Conservation (phyloP, 306 rosid species). For the Malus sieversii region DNA sequence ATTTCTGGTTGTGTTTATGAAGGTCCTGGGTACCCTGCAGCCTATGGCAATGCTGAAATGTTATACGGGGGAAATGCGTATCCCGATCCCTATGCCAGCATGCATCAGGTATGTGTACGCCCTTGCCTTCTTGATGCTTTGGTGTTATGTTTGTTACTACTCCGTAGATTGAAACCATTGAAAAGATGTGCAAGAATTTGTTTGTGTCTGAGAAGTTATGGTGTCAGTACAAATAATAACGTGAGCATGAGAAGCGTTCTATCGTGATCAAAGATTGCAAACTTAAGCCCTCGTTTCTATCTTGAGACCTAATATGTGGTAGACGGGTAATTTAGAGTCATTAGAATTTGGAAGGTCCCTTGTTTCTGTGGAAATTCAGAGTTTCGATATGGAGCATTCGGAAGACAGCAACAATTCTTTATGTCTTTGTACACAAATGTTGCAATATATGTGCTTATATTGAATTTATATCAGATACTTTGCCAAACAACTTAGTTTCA, state of each 20-base stretch:
- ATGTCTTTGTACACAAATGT: not conserved
- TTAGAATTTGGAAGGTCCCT: not conserved
- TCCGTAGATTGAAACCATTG: not conserved
- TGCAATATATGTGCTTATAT: not conserved
- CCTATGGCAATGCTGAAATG: constrained; percentile 42
- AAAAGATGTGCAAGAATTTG: not conserved
- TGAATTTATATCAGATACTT: not conserved
- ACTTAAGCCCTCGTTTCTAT: not conserved
- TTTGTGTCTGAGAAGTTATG: not conserved
- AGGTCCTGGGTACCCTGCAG: constrained; percentile 53
- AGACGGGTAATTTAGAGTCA: not conserved
- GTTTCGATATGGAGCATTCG: not conserved
- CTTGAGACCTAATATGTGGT: not conserved
- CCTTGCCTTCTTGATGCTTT: not conserved
- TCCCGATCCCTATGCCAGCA: constrained; percentile 44
- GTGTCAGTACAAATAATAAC: not conserved
- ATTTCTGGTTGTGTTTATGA: not conserved
- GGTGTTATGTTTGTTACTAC: not conserved
- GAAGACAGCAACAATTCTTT: not conserved
- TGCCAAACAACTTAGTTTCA: not conserved
- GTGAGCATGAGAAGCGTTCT: not conserved
- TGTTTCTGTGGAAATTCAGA: not conserved
- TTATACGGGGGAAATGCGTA: constrained; percentile 43
- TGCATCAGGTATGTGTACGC: constrained; percentile 43
- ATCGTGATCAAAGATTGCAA: not conserved